Percentiles rank a stretch among this genome's conserved stretches.
Evolutionary conservation across 1,284 basidiomycete genomes (phyloP).

Genomic region (Boletellus deceptivus): DNA sequence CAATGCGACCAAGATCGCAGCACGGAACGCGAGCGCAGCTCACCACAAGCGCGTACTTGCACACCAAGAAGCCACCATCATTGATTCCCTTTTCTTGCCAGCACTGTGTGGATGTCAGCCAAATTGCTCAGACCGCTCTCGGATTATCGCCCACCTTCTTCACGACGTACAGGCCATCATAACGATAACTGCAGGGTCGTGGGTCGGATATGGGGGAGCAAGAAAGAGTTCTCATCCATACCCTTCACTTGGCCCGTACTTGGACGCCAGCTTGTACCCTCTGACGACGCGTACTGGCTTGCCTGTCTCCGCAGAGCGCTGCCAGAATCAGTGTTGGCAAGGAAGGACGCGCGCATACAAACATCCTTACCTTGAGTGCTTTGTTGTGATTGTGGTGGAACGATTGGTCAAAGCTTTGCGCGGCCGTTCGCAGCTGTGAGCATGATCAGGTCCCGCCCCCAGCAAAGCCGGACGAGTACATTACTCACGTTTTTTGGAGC

Average conservation of each 20-base stretch:
- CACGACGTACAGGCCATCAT: slow-evolving; percentile 79
- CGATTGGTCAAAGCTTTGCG: slow-evolving; percentile 75
- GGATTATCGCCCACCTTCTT: slow-evolving; percentile 50
- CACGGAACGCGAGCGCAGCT: slow-evolving; percentile 11
- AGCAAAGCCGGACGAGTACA: neutral
- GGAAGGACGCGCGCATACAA: neutral
- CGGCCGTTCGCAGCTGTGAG: slow-evolving; percentile 74
- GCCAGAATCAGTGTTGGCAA: slow-evolving; percentile 2
- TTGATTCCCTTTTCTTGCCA: slow-evolving; percentile 72
- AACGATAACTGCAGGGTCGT: slow-evolving; percentile 60
- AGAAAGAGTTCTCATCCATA: slow-evolving; percentile 28
- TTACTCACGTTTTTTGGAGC: slow-evolving; percentile 72
- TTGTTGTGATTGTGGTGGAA: slow-evolving; percentile 73
- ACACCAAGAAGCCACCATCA: slow-evolving; percentile 63
- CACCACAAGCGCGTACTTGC: slow-evolving; percentile 78
- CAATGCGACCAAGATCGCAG: neutral
- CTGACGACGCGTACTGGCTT: slow-evolving; percentile 82
- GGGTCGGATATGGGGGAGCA: neutral
- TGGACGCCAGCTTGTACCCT: slow-evolving; percentile 71
- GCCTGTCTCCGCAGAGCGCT: slow-evolving; percentile 68
- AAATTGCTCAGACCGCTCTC: neutral
- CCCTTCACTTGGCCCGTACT: slow-evolving; percentile 73
- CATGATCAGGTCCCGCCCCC: neutral
- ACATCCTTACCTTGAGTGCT: slow-evolving; percentile 53
- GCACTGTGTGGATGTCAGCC: slow-evolving; percentile 39